A percentile compares a stretch with the other conserved stretches of the same genome.
phyloP scores from a whole-genome alignment of 352 stramenopile genomes.

The Thalassiosira livingstoniorum region DNA sequence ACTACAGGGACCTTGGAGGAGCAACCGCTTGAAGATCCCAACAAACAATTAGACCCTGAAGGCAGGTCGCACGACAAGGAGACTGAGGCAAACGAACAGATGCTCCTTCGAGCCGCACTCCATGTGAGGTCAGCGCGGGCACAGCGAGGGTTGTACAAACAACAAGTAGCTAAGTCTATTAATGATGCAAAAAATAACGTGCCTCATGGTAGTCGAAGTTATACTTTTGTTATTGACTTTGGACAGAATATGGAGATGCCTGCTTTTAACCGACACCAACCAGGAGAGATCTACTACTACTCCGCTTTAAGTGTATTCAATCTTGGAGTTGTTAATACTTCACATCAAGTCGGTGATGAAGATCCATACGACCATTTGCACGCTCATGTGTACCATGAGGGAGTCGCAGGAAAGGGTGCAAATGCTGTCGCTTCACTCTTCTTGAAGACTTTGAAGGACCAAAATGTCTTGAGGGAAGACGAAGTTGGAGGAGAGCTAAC shows the following conservation, averaged over 20 bases:
- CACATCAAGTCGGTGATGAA: constrained; percentile 4
- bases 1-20: too few species aligned
- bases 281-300: constrained; percentile 35
- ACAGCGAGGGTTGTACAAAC: constrained; percentile 14
- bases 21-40: too few species aligned
- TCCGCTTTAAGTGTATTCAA: constrained; percentile 34
- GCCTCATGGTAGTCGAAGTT: background rate
- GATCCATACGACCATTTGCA: constrained; percentile 11
- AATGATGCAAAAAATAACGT: background rate
- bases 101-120: background rate
- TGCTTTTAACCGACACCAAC: constrained; percentile 21
- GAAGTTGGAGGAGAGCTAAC: background rate
- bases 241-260: constrained; percentile 40
- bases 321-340: constrained; percentile 35
- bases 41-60: too few species aligned
- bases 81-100: constrained; percentile 4
- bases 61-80: background rate
- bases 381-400: constrained; percentile 18
- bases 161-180: constrained; percentile 1
- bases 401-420: constrained; percentile 1
- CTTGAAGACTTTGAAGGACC: constrained; percentile 8
- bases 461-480: constrained; percentile 13
- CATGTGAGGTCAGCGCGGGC: constrained; percentile 2
- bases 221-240: constrained; percentile 22
- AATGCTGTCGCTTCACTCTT: constrained; percentile 17